Conservation (phyloP, 139 green algal species). For the Klebsormidium nitens region DNA sequence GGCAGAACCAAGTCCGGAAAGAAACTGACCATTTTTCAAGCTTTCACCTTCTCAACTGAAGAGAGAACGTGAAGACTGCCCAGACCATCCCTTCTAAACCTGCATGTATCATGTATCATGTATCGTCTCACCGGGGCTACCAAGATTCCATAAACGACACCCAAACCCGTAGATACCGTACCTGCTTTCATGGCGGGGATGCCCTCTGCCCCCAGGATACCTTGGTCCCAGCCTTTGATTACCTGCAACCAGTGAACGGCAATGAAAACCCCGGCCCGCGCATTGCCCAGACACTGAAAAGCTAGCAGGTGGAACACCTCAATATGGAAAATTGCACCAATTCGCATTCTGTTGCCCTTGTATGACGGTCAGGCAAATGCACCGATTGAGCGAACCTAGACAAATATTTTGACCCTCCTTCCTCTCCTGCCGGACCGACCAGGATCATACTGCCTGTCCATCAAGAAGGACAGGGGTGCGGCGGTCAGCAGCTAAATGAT, state of each 20-base stretch:
- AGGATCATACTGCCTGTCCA: neutral
- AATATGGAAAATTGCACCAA: slow-evolving; percentile 1
- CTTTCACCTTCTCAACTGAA: too few relatives aligned
- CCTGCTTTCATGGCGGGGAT: slow-evolving; percentile 32
- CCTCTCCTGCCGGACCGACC: neutral
- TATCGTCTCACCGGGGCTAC: too few relatives aligned
- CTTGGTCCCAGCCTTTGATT: slow-evolving; percentile 44
- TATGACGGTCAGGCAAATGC: neutral
- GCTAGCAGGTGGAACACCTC: too few relatives aligned
- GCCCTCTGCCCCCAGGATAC: slow-evolving; percentile 24
- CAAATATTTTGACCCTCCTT: neutral
- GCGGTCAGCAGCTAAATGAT: neutral
- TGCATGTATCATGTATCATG: too few relatives aligned
- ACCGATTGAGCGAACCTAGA: neutral
- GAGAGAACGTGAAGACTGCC: too few relatives aligned
- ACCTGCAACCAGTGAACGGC: slow-evolving; percentile 19
- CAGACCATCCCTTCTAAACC: too few relatives aligned
- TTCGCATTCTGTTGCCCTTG: neutral
- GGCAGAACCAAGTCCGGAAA: too few relatives aligned
- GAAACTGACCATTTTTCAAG: too few relatives aligned
- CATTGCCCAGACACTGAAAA: neutral
- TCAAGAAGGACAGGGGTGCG: neutral
- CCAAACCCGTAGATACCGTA: neutral
- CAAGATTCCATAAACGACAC: neutral
- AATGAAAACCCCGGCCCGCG: neutral